Base-by-base conservation (phyloP, 768 basidiomycete species). In the Boletus rubescentipes region DNA sequence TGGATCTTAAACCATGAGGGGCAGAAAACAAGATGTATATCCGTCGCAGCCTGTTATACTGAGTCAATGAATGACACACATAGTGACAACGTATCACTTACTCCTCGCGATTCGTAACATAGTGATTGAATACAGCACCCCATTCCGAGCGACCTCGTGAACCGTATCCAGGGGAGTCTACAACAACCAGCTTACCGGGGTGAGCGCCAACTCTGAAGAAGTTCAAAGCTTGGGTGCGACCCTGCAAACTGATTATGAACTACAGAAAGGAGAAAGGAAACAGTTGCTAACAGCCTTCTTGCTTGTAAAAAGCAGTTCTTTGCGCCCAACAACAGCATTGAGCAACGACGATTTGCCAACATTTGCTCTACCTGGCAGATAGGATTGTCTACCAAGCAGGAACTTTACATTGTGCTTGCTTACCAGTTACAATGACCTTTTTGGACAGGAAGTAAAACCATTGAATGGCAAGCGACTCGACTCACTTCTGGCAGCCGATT, bases 151-250 rank as follows among this genome's bases (percentile, higher is more conserved):
- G 78, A 12, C 91, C 89, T 49, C 87, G 76, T 9, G 77, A 71
- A 44, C 91, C 91, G 65, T 92, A 93, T 15, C 91, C 90, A 3
- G 91, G 91, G 12, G 89, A 79, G 61, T 93, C 91, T 10, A 93
- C 89, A 4, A 92, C 70, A 20, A 90, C 65, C 32, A 89, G 73
- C 36, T 81, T 77, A 31, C 83, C 82, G 9, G 72, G 69, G 16
- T 58, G 50, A 23, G 79, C 75, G 4, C 87, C 86, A n/a, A 90
- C 80, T 37, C 80, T 75, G 65, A 80, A 90, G 62, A 90, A 91
- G 58, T 90, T 87, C 45, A 92, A 71, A 10, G 82, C 68, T 61
- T 80, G 79, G 12, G 89, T 91, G n/a, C 81, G 78, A 14, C 89
- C 89, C 89, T 91, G 56, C 5, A 37, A 47, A 39, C 30, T 4